Percentiles rank a stretch among this genome's conserved stretches.
Conservation (phyloP, 768 basidiomycete genomes). For the Pleurotus pulmonarius region DNA sequence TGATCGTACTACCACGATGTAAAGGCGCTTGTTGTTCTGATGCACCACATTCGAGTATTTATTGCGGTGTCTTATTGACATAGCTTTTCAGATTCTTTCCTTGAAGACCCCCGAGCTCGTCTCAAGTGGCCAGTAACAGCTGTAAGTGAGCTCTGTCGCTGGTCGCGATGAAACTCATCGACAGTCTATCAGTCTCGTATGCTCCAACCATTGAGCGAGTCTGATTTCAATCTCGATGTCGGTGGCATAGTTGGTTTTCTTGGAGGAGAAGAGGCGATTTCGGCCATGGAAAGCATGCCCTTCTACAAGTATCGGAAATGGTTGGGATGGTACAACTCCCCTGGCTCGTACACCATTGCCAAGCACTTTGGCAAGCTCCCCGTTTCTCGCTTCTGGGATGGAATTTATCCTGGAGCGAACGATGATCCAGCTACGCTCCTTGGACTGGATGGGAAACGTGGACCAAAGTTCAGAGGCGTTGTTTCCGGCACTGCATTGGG, state of each 20-base stretch:
- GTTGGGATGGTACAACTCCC: conserved; percentile 35
- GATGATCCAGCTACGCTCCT: conserved; percentile 24
- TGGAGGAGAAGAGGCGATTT: conserved; percentile 29
- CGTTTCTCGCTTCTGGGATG: conserved; percentile 27
- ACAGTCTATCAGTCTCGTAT: not conserved
- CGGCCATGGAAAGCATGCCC: conserved; percentile 29
- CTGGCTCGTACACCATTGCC: conserved; percentile 27
- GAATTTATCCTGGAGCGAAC: conserved; percentile 29
- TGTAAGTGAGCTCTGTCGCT: too few relatives aligned
- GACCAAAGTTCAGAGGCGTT: conserved; percentile 21
- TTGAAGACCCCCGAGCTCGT: too few relatives aligned
- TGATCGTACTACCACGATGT: too few relatives aligned
- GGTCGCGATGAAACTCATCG: too few relatives aligned
- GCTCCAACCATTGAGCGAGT: not conserved
- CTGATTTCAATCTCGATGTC: conserved; percentile 16
- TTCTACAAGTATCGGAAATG: conserved; percentile 27
- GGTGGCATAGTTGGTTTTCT: conserved; percentile 30
- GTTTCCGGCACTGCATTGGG: conserved; percentile 23
- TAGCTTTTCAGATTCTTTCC: too few relatives aligned
- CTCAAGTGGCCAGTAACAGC: too few relatives aligned
- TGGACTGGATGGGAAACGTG: conserved; percentile 19
- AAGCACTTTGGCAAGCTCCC: conserved; percentile 26
- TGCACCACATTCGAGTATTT: too few relatives aligned
- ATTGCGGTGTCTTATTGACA: too few relatives aligned
- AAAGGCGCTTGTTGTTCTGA: too few relatives aligned